These are phyloP conservation scores for Fonsecaea pedrosoi DNA, from an alignment of 2,329 filamentous ascomycete species.

Conservation along the genomic window DNA sequence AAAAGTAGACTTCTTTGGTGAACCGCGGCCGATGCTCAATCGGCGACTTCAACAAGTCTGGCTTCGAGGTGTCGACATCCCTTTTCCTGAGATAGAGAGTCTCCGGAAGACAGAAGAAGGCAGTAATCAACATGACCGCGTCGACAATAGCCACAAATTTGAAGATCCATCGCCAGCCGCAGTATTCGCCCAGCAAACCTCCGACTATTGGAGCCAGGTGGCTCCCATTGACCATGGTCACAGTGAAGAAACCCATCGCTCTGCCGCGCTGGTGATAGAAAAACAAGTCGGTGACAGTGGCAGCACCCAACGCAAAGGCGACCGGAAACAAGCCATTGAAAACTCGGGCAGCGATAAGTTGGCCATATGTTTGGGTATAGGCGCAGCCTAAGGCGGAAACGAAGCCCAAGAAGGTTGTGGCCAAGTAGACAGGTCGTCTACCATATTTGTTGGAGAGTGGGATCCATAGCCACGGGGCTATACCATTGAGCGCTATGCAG, in stretches of 20 bases:
- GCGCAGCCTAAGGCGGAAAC: constrained; percentile 42
- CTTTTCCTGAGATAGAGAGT: constrained; percentile 42
- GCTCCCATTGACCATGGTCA: constrained; percentile 42
- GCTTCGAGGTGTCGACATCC: neutral
- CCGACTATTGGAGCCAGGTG: constrained; percentile 43
- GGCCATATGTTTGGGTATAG: constrained; percentile 32
- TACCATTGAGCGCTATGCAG: constrained; percentile 41
- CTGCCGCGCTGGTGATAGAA: constrained; percentile 44
- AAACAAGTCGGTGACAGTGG: constrained; percentile 45
- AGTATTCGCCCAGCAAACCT: constrained; percentile 36
- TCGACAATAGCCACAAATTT: constrained; percentile 42
- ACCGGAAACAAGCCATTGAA: constrained; percentile 44
- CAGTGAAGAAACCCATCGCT: constrained; percentile 44
- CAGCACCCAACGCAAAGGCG: constrained; percentile 44
- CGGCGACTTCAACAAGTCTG: constrained; percentile 12
- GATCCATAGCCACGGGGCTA: constrained; percentile 41
- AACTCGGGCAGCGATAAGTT: constrained; percentile 37
- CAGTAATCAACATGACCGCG: constrained; percentile 40
- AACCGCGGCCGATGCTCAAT: constrained; percentile 13
- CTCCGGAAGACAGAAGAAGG: constrained; percentile 43
- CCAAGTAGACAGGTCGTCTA: constrained; percentile 45
- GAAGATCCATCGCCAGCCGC: constrained; percentile 40
- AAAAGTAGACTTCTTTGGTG: constrained; percentile 30
- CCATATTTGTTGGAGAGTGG: constrained; percentile 47
- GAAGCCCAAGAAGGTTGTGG: constrained; percentile 44